These are phyloP conservation scores for Malus hybrid DNA, from an alignment of 331 rosid species.

Conservation along the genomic window DNA sequence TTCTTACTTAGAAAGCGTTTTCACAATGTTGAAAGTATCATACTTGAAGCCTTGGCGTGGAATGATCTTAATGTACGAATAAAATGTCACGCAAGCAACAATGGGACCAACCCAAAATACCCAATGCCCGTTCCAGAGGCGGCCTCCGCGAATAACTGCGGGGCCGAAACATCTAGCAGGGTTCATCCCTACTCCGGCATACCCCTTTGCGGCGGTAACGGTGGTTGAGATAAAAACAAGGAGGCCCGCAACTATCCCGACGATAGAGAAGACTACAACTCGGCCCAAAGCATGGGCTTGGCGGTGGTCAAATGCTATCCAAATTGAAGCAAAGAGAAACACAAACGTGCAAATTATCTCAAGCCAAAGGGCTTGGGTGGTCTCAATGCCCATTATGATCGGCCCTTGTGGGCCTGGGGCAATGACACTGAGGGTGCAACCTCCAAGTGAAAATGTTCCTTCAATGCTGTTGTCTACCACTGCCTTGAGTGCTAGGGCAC, in stretches of 20 bases:
- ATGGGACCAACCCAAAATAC: conserved; percentile 30
- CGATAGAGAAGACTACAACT: conserved; percentile 12
- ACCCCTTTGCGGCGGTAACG: conserved; percentile 14
- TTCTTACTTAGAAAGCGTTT: neutral
- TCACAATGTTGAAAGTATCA: conserved; percentile 8
- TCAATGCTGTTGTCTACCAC: conserved; percentile 22
- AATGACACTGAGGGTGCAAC: conserved; percentile 32
- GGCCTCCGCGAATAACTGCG: conserved; percentile 18
- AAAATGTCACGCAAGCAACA: conserved; percentile 20
- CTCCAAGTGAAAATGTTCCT: conserved; percentile 30
- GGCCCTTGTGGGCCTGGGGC: conserved; percentile 32
- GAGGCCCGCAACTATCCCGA: conserved; percentile 25
- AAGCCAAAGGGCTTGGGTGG: conserved; percentile 28
- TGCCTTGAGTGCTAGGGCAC: conserved; percentile 38
- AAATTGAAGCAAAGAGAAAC: conserved; percentile 21
- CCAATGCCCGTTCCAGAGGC: conserved; percentile 31
- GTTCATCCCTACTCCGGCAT: conserved; percentile 27
- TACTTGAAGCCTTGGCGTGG: conserved; percentile 20
- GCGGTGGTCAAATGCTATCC: conserved; percentile 27
- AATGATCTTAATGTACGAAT: conserved; percentile 18
- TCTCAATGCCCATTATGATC: conserved; percentile 6
- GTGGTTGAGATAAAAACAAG: conserved; percentile 27
- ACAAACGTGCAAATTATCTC: conserved; percentile 22
- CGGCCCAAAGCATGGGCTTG: conserved; percentile 19
- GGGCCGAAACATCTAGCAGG: conserved; percentile 34